Conservation (phyloP, 1,139 yeast species). For the Suhomyces panamericanus region DNA sequence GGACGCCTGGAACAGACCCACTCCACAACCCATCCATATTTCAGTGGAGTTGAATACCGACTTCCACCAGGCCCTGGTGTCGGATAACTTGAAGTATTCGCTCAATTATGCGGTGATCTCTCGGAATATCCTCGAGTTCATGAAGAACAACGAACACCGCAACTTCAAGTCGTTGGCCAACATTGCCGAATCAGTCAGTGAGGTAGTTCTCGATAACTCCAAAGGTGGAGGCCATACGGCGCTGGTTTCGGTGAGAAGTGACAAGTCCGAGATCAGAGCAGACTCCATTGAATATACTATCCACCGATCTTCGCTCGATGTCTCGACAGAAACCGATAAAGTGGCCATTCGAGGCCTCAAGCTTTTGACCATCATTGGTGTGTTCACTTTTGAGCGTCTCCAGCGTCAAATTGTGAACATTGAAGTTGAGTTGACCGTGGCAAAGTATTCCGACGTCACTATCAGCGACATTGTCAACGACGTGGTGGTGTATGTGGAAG, state of each 20-base stretch:
- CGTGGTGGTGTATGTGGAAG: slow-evolving; percentile 61
- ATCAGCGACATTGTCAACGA: slow-evolving; percentile 44
- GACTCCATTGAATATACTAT: slow-evolving; percentile 44
- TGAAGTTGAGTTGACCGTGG: slow-evolving; percentile 43
- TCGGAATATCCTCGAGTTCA: slow-evolving; percentile 55
- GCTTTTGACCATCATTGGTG: slow-evolving; percentile 80
- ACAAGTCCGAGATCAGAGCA: slow-evolving; percentile 60
- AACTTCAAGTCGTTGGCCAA: slow-evolving; percentile 55
- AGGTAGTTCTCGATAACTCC: slow-evolving; percentile 48
- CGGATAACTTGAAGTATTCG: slow-evolving; percentile 78
- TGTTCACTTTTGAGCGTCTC: slow-evolving; percentile 83
- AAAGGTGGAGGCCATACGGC: slow-evolving; percentile 55
- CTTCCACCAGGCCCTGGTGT: slow-evolving; percentile 65
- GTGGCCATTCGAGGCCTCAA: slow-evolving; percentile 55
- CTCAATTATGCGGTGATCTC: slow-evolving; percentile 86
- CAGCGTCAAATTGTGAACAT: slow-evolving; percentile 74
- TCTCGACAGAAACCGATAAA: slow-evolving; percentile 13
- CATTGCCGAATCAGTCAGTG: slow-evolving; percentile 56
- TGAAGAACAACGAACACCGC: slow-evolving; percentile 44
- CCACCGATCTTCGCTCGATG: slow-evolving; percentile 25
- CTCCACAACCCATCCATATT: slow-evolving; percentile 67
- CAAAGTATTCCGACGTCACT: slow-evolving; percentile 32
- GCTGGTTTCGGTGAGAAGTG: slow-evolving; percentile 45
- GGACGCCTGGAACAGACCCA: slow-evolving; percentile 74
- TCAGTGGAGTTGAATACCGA: slow-evolving; percentile 64